These are phyloP conservation scores for Epipyxis sp. DNA, from an alignment of 108 stramenopile species.

Conservation along the genomic window DNA sequence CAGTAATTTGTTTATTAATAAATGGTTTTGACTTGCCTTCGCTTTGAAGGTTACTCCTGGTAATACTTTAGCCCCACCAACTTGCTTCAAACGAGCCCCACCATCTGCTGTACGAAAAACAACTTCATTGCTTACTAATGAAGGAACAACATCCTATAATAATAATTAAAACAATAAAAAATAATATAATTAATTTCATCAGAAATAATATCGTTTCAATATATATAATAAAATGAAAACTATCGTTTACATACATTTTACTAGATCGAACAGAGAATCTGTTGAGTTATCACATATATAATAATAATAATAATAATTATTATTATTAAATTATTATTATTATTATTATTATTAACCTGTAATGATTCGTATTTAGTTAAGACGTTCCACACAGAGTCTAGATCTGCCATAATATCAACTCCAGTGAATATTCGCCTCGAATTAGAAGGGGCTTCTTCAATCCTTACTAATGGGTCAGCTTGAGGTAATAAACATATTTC, in stretches of 20 bases:
- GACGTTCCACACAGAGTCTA: slow-evolving; percentile 72
- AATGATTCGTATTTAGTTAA: slow-evolving; percentile 72
- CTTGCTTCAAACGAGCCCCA: slow-evolving; percentile 69
- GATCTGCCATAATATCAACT: slow-evolving; percentile 73
- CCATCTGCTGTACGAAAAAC: slow-evolving; percentile 33
- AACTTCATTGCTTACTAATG: not conserved
- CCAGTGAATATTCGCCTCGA: slow-evolving; percentile 79
- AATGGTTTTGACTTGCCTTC: no score
- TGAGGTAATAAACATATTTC: slow-evolving; percentile 74
- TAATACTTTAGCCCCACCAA: slow-evolving; percentile 79
- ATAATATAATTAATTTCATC: no score
- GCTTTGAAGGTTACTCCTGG: slow-evolving; percentile 9
- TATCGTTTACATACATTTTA: no score
- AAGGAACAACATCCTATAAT: slow-evolving; percentile 5
- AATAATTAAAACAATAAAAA: no score
- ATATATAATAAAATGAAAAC: no score
- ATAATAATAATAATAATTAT: no score
- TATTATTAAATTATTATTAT: no score
- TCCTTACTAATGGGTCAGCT: slow-evolving; percentile 68
- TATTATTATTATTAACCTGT: no score
- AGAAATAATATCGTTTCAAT: no score
- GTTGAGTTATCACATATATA: no score
- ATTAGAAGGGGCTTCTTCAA: slow-evolving; percentile 81
- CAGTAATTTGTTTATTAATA: no score
- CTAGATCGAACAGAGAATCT: no score